Base-by-base conservation (phyloP, 129 eudicot genomes). In the Apium graveolens region DNA sequence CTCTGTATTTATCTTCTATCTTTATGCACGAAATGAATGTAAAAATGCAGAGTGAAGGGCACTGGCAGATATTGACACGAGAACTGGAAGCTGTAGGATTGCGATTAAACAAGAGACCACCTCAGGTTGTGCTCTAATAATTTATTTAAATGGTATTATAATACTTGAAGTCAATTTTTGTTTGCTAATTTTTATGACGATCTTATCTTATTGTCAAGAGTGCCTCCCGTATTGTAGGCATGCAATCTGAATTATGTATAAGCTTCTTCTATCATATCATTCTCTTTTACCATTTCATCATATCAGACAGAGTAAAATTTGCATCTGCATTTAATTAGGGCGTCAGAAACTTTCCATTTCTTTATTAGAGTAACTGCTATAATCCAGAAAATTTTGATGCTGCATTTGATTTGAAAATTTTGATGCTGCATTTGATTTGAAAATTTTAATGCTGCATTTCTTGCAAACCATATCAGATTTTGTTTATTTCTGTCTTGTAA, bases 51-150 rank as follows among this genome's bases (percentile, higher is more conserved):
- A 95, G 97, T 83, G 96, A 95, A 91, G 99, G 97, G 70, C 99
- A 95, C 84, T 86, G 99, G 78, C 99, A 95, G 81, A 95, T 95
- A 84, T 84, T 95, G 86, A 95, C 99, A 45, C 89, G 82, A 83
- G 99, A 95, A 80, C 88, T 95, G 86, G 99, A 95, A 92, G 97
- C 99, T 82, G 99, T 92, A 76, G 99, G 99, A 80, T 83, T 92
- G 86, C 97, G 99, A 38, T 78, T 95, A 75, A 95, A 95, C 88
- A 92, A 95, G 87, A 90, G 80, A 83, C 99, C 99, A 37, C 99
- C 99, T 80, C 99, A 91, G 53, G 97, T 92, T 88, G 85, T 81
- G 75, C 76, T 39, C 43, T 42, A 70, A 73, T 38, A 1, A 39
- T 39, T 73, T 29, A 0, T n/a, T n/a, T 11, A 3, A 3, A 29